Percentiles rank a stretch among this genome's conserved stretches.
These are phyloP conservation scores for Dactylellina sp. DNA, from an alignment of 2,329 filamentous ascomycete species.

Conservation along the genomic window DNA sequence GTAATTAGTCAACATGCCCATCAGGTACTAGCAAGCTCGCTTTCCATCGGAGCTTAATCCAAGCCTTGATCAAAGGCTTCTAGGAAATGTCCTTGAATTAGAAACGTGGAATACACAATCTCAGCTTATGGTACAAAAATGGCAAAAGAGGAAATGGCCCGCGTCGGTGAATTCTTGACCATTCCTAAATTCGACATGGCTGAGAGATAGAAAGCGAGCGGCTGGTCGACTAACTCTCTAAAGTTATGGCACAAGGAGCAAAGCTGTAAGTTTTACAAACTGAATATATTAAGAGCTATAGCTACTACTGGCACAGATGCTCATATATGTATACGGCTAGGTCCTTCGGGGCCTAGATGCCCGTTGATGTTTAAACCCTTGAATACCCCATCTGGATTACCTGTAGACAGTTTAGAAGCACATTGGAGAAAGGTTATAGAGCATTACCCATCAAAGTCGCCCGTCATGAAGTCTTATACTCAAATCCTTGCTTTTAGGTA, in stretches of 20 bases:
- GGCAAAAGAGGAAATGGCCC: background rate
- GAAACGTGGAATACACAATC: no score
- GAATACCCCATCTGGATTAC: no score
- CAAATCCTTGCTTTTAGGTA: background rate
- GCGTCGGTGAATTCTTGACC: background rate
- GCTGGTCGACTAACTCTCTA: background rate
- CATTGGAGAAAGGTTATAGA: no score
- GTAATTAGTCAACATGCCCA: background rate
- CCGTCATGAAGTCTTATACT: background rate
- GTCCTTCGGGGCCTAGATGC: background rate
- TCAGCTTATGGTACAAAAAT: no score
- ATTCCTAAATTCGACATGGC: background rate
- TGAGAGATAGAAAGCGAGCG: background rate
- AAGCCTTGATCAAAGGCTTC: slow-evolving; percentile 5
- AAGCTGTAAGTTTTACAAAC: no score
- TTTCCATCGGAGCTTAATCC: slow-evolving; percentile 9
- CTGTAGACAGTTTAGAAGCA: no score
- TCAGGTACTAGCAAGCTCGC: background rate
- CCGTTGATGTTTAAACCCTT: background rate
- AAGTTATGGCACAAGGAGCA: no score
- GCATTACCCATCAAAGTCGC: background rate
- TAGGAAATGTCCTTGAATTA: background rate
- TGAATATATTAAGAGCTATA: no score
- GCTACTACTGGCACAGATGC: no score
- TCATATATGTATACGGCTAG: slow-evolving; percentile 1